Evolutionary conservation across 805 yeast genomes (phyloP).

Genomic region (Yarrowia sp.): DNA sequence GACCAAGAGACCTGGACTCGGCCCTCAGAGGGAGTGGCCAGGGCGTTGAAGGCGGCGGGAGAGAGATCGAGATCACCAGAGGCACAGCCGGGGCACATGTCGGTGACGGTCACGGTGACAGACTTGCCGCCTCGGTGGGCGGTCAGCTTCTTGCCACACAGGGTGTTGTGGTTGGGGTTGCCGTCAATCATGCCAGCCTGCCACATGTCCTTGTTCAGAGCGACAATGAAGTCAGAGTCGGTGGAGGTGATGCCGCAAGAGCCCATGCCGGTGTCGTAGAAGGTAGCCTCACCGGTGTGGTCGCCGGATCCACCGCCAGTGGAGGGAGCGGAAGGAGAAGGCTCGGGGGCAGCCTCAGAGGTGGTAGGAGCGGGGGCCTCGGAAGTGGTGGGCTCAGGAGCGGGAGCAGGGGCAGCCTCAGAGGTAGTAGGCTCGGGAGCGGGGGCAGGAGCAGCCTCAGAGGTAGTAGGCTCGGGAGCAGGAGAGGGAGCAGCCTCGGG

Average conservation of each 20-base stretch:
- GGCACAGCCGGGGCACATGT: conserved; percentile 63
- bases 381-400: conserved; percentile 29
- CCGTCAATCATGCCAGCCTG: conserved; percentile 54
- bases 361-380: conserved; percentile 33
- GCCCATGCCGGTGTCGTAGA: conserved; percentile 52
- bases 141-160: conserved; percentile 61
- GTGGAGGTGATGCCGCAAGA: conserved; percentile 61
- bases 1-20: conserved; percentile 63
- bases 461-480: conserved; percentile 5
- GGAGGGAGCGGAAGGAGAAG: conserved; percentile 39
- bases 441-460: conserved; percentile 11
- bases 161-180: conserved; percentile 53
- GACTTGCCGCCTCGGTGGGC: conserved; percentile 58
- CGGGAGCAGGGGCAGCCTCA: conserved; percentile 35
- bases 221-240: conserved; percentile 61
- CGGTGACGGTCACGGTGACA: conserved; percentile 64
- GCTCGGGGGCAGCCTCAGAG: conserved; percentile 37
- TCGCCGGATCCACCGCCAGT: conserved; percentile 39
- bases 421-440: conserved; percentile 38
- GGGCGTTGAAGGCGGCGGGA: conserved; percentile 62
- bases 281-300: conserved; percentile 46
- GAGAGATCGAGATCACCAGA: conserved; percentile 62
- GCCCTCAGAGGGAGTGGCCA: conserved; percentile 62
- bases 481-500: conserved; percentile 3
- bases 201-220: conserved; percentile 56